Percentiles rank a stretch among this genome's conserved stretches.
Evolutionary conservation across 1,139 yeast species (phyloP).

Genomic region (Geotrichum restrictum): DNA sequence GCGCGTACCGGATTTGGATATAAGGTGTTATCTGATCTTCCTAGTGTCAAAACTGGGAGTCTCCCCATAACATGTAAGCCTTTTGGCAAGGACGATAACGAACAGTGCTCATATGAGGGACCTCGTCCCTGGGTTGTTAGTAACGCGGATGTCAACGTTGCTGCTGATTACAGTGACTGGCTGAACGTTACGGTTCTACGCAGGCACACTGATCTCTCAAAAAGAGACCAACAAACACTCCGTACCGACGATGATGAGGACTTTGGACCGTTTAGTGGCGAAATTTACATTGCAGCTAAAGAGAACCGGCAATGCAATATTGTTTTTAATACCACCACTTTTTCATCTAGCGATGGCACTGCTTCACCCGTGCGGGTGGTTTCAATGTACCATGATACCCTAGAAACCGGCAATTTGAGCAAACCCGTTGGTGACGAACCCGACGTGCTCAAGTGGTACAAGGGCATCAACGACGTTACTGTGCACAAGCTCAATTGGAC

Average conservation of each 20-base stretch:
- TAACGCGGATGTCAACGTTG: slow-evolving; percentile 34
- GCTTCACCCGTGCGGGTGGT: slow-evolving; percentile 61
- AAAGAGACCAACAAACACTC: slow-evolving; percentile 3
- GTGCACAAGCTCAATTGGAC: slow-evolving; percentile 65
- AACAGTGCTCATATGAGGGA: slow-evolving; percentile 52
- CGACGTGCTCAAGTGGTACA: slow-evolving; percentile 27
- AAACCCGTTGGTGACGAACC: slow-evolving; percentile 18
- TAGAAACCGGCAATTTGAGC: slow-evolving; percentile 13
- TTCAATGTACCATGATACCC: slow-evolving; percentile 45
- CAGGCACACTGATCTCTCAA: slow-evolving; percentile 4
- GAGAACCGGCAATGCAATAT: slow-evolving; percentile 64
- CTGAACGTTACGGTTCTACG: slow-evolving; percentile 47
- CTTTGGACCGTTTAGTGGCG: slow-evolving; percentile 65
- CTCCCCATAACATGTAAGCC: slow-evolving; percentile 40
- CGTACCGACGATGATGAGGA: slow-evolving; percentile 18
- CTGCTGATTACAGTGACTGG: slow-evolving; percentile 43
- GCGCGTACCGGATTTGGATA: slow-evolving; percentile 51
- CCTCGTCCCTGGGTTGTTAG: slow-evolving; percentile 53
- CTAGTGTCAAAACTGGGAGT: slow-evolving; percentile 50
- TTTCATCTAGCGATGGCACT: slow-evolving; percentile 32
- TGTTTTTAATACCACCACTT: slow-evolving; percentile 50
- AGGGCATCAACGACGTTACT: slow-evolving; percentile 59
- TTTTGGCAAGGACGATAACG: slow-evolving; percentile 43
- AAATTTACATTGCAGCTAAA: slow-evolving; percentile 53
- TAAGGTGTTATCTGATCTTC: slow-evolving; percentile 53